Evolutionary conservation across 371 early-diverging fungal species (phyloP), one percentile per base, ranked within the genome.

Genomic region (Apophysomyces trapeziformis): DNA sequence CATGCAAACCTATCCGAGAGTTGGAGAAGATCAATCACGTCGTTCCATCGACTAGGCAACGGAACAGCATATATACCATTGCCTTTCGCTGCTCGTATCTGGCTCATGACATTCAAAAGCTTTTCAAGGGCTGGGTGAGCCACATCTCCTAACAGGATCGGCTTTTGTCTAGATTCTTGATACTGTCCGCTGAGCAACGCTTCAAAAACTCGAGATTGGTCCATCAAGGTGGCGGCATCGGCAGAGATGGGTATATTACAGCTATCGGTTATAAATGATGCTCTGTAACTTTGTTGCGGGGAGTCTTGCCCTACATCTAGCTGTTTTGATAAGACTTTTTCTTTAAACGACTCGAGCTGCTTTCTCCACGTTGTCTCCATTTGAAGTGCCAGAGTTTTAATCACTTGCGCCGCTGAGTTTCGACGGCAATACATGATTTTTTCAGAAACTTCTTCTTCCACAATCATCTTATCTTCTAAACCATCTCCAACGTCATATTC

Each of bases 401-500:
- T 66, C 12, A 70, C 76, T 62, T 79, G 79, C 1, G 79, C 76
- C 7, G 79, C 76, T 4, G 72, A 69, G 8, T 67, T 56, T 14
- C 72, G 57, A 18, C 73, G 65, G 6, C 66, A 57, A 1, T 67
- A 64, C 18, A 67, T 68, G 7, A 68, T 67, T 4, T 64, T 21
- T 32, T 58, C 38, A 4, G 37, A 8, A 7, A 41, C 59, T 18
- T 57, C 46, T 1, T 32, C 26, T 32, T 41, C 13, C 18, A 3
- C 1, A 47, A 39, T 37, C 21, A 37, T 6, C 37, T 21, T 18
- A 13, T 46, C 1, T 7, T 32, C 57, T 5, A 37, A 26, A 4
- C 7, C 18, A 4, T 54, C 46, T 4, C 59, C 64, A 7, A 46
- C 58, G 13, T 61, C 69, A 4, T 71, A 63, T 39, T 71, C 65